Evolutionary conservation across 371 early-diverging fungal species (phyloP), one percentile per base, ranked within the genome.

Genomic region (Actinomortierella wolfii): DNA sequence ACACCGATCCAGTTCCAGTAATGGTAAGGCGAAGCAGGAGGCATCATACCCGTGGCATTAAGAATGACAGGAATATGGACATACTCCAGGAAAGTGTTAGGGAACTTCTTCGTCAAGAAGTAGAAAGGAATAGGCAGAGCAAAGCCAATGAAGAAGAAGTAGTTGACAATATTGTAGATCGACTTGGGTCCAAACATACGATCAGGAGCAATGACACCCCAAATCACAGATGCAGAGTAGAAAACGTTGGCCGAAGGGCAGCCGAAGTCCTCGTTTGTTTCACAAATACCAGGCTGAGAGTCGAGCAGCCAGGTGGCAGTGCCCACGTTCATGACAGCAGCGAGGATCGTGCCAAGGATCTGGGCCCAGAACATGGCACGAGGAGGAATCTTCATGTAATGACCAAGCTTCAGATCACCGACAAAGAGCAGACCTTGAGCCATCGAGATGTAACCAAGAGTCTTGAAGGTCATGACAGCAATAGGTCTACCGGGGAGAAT

Each of bases 181-280:
- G 86, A 83, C 7, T 59, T 67, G 9, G 80, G 78, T 15, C 90
- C 90, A 70, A 90, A 92, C 84, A 89, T 86, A 15, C 75, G 77
- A n/a, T 76, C 49, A 7, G 93, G 92, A 11, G 89, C 90, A 28
- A 92, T 83, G 9, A 87, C 81, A 43, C 92, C 91, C 91, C 88
- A 91, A 28, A 77, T 66, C 49, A 79, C 77, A 0, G 78, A 64
- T 28, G 79, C 76, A 7, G 68, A 64, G 64, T 78, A 64, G 54
- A 79, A 77, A 11, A 60, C 68, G 44, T 49, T 47, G 54, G 73
- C 65, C 56, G 56, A 51, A 56, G 56, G 64, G 42, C 68, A 50
- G 23, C 23, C 1, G 41, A 61, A 54, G 51, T 57, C 61, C 56
- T 66, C 47, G 52, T 20, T 34, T 0, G 26, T 34, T 15, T 44